Evolutionary conservation across 805 yeast species (phyloP).

Genomic region (Torulaspora delbrueckii): DNA sequence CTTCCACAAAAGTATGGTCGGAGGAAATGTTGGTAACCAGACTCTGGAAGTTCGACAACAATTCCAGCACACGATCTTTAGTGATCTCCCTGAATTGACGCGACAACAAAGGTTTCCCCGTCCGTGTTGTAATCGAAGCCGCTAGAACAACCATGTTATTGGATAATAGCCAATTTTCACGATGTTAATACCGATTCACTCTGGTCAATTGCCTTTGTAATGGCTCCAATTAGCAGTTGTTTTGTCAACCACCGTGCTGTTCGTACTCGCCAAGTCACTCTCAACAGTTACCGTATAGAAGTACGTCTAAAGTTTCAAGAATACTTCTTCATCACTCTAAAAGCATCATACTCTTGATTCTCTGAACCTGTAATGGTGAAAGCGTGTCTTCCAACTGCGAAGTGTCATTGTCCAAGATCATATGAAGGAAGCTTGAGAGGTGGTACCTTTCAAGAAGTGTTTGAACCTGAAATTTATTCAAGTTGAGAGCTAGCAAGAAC

Average conservation of each 20-base stretch:
- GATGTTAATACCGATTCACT: not conserved
- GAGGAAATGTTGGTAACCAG: slow-evolving; percentile 61
- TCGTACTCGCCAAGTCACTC: not conserved
- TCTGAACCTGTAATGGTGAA: slow-evolving; percentile 3
- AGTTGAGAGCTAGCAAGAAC: slow-evolving; percentile 1
- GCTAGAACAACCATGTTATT: slow-evolving; percentile 71
- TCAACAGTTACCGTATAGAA: not conserved
- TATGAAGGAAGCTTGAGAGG: slow-evolving; percentile 4
- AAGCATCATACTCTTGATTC: slow-evolving; percentile 1
- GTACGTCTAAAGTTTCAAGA: not conserved
- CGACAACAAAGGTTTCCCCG: slow-evolving; percentile 87
- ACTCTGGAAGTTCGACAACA: slow-evolving; percentile 80
- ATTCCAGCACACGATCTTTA: slow-evolving; percentile 78
- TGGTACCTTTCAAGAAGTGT: not conserved
- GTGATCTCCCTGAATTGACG: slow-evolving; percentile 86
- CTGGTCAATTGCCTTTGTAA: not conserved
- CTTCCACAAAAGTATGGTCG: slow-evolving; percentile 93
- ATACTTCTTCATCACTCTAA: slow-evolving; percentile 6
- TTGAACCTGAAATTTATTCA: slow-evolving; percentile 9
- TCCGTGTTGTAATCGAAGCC: slow-evolving; percentile 88
- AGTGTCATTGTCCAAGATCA: not conserved
- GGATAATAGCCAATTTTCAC: not conserved
- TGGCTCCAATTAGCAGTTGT: not conserved
- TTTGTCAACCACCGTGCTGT: slow-evolving; percentile 6
- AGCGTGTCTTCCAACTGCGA: not conserved